Conservation (phyloP, 306 rosid species). For the Fragaria ananassa region DNA sequence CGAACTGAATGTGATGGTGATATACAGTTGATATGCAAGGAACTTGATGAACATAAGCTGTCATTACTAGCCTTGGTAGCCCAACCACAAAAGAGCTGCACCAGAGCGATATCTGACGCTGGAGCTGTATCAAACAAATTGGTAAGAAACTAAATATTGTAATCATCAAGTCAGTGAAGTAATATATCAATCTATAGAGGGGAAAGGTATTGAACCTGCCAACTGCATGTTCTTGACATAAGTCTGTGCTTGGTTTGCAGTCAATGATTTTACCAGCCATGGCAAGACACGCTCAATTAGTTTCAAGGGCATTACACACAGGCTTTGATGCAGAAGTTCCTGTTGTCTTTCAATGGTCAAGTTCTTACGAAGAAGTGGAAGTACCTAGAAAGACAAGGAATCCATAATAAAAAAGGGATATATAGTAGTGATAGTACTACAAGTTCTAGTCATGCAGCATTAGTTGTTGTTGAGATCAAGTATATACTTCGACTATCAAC, state of each 20-base stretch:
- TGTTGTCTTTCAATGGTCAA: slow-evolving; percentile 65
- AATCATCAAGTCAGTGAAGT: not conserved
- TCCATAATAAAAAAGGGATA: not conserved
- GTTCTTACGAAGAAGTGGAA: slow-evolving; percentile 79
- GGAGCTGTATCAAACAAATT: slow-evolving; percentile 55
- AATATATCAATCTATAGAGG: not conserved
- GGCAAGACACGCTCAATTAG: slow-evolving; percentile 77
- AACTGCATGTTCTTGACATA: slow-evolving; percentile 67
- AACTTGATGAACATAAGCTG: slow-evolving; percentile 45
- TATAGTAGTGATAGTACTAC: not conserved
- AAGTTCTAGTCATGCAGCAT: not conserved
- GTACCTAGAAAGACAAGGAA: slow-evolving; percentile 54
- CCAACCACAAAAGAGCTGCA: slow-evolving; percentile 78
- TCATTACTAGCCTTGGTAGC: slow-evolving; percentile 70
- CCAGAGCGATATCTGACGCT: slow-evolving; percentile 64
- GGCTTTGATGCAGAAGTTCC: slow-evolving; percentile 72
- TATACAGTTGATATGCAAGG: slow-evolving; percentile 52
- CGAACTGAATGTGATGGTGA: slow-evolving; percentile 72
- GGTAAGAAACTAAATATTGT: slow-evolving; percentile 21
- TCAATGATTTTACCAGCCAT: slow-evolving; percentile 70
- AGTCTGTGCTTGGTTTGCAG: slow-evolving; percentile 55
- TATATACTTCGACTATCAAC: not conserved
- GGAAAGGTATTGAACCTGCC: slow-evolving; percentile 62
- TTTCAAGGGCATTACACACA: slow-evolving; percentile 86
- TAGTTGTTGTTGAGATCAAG: not conserved